A percentile compares a stretch with the other conserved stretches of the same genome.
Evolutionary conservation across 345 rosid genomes (phyloP).

Genomic region (Theobroma cacao): DNA sequence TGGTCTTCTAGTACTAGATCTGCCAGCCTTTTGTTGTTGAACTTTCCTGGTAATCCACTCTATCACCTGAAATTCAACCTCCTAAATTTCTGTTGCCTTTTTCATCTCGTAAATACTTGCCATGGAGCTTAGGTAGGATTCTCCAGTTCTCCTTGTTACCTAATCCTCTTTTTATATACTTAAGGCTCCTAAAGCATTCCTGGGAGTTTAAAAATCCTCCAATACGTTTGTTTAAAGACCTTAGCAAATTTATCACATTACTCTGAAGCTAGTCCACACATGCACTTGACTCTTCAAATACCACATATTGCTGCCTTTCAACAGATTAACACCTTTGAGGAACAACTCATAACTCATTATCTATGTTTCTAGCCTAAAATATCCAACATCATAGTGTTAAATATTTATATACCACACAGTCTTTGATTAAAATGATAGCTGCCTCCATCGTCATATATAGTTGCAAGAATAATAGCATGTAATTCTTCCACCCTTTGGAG

Average conservation of each 20-base stretch:
- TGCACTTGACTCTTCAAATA: neutral
- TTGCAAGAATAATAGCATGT: neutral
- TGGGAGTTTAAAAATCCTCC: too few relatives aligned
- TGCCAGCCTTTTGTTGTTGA: neutral
- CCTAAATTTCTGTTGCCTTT: neutral
- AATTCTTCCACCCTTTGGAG: neutral
- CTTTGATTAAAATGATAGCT: neutral
- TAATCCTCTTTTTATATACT: neutral
- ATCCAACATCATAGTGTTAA: neutral
- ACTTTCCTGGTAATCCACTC: neutral
- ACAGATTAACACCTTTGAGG: neutral
- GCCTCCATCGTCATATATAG: neutral
- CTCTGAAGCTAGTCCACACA: neutral
- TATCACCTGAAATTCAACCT: neutral
- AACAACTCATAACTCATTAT: neutral
- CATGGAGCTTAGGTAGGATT: neutral
- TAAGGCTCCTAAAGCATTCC: neutral
- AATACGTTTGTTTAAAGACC: neutral
- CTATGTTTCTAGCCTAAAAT: neutral
- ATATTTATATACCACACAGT: neutral
- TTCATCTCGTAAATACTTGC: neutral
- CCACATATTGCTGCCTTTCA: neutral
- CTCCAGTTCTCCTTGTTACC: neutral
- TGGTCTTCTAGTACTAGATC: neutral
- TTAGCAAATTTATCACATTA: neutral